Base-by-base conservation (phyloP, 768 basidiomycete species). In the Crepidotus variabilis region DNA sequence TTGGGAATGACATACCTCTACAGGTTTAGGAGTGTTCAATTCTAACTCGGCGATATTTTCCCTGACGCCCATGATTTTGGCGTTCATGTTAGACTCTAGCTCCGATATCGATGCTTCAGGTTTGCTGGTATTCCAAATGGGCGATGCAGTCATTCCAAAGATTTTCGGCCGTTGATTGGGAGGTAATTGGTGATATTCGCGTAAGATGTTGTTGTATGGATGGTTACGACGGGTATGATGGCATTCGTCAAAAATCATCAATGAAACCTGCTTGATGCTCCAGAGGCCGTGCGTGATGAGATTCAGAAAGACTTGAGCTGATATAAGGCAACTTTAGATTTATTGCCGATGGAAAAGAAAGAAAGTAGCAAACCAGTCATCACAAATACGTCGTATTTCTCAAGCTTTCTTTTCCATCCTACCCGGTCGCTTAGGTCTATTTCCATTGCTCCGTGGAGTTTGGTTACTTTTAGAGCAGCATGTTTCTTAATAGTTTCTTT, bases 71-170 rank as follows among this genome's bases (percentile, higher is more conserved):
- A 91, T 78, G 21, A 92, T 84, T 57, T 83, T 87, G 18, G 89
- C 80, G 67, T 91, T 80, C 68, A 93, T 61, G 61, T 88, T 91
- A 45, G 74, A 72, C 67, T 94, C 90, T 2, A 93, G 73, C 0
- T 76, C 75, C 20, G 73, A 65, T 18, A 95, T 71, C 2, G 89
- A 88, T 21, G 79, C 79, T 18, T 73, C 68, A 0, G 90, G 84
- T 52, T 91, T 81, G 59, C 82, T 86, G 11, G 83, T 78, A 59
- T 90, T 89, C 87, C 88, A 92, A 22, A 93, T 84, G 0, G 93
- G 93, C 16, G 90, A 93, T 0, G 94, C 94, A 0, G 94, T 95
- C 86, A 96, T 89, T 2, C 94, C 94, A 58, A 95, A 91, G n/a
- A 96, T 77, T 66, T 90, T 92, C 9, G 91, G 90, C n/a, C 87